phyloP scores from a whole-genome alignment of 495 filamentous ascomycete genomes.

The Massariosphaeria phaeospora region DNA sequence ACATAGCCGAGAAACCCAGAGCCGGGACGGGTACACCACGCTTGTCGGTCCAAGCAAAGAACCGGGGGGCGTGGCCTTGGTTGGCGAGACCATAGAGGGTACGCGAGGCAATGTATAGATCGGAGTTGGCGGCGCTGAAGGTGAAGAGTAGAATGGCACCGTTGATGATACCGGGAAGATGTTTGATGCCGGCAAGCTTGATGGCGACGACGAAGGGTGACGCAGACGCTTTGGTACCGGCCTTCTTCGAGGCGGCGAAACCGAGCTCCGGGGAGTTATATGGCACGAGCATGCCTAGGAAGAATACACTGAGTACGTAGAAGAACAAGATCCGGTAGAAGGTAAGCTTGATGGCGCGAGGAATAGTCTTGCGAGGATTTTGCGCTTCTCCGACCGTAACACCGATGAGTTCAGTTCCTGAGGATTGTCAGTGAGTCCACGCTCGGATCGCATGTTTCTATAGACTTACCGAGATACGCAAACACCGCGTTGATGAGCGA shows the following conservation, averaged over 20 bases:
- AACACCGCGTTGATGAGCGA: conserved; percentile 33
- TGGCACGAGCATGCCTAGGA: conserved; percentile 54
- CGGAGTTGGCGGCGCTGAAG: conserved; percentile 72
- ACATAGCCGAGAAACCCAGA: conserved; percentile 55
- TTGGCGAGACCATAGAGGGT: conserved; percentile 74
- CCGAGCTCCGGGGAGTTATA: conserved; percentile 52
- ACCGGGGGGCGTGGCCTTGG: conserved; percentile 66
- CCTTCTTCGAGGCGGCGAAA: conserved; percentile 46
- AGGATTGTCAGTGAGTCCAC: not conserved
- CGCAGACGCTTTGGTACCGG: conserved; percentile 44
- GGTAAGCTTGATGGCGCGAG: conserved; percentile 40
- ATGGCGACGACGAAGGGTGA: conserved; percentile 63
- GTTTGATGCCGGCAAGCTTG: conserved; percentile 48
- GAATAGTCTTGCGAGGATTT: conserved; percentile 40
- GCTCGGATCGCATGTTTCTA: not conserved
- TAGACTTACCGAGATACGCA: conserved; percentile 27
- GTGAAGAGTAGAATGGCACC: conserved; percentile 72
- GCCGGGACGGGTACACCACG: conserved; percentile 72
- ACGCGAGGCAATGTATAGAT: conserved; percentile 77
- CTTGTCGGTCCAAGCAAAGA: conserved; percentile 65
- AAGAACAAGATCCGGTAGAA: conserved; percentile 43
- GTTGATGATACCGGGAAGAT: conserved; percentile 55
- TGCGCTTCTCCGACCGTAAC: conserved; percentile 52
- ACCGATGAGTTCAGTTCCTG: conserved; percentile 77
- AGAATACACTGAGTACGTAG: conserved; percentile 48